Evolutionary conservation across 768 basidiomycete species (phyloP).

Genomic region (Pulveroboletus sp.): DNA sequence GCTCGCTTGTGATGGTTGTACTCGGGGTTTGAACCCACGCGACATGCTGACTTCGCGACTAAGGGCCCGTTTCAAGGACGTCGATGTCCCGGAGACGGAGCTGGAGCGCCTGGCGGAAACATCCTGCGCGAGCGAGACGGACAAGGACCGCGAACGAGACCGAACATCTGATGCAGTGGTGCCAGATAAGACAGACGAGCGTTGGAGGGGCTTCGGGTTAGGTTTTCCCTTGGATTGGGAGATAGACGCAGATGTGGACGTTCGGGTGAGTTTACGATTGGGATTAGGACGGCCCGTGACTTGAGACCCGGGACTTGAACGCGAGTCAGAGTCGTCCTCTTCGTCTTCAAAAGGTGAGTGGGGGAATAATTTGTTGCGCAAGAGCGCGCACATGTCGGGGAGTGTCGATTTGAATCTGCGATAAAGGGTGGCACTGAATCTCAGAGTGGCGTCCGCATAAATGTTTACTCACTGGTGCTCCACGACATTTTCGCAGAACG

Average conservation of each 20-base stretch:
- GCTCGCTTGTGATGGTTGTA: constrained; percentile 11
- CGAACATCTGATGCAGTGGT: constrained; percentile 28
- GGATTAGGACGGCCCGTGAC: neutral
- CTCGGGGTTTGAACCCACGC: constrained; percentile 56
- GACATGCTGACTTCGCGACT: constrained; percentile 79
- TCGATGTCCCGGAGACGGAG: constrained; percentile 32
- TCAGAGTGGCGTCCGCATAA: neutral
- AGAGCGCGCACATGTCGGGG: constrained; percentile 52
- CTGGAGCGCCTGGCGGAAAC: constrained; percentile 37
- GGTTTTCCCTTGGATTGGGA: constrained; percentile 11
- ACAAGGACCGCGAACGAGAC: constrained; percentile 59
- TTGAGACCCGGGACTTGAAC: constrained; percentile 11
- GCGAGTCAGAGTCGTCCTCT: constrained; percentile 18
- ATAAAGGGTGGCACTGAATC: neutral
- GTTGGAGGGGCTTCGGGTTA: constrained; percentile 17
- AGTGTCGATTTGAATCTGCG: constrained; percentile 54
- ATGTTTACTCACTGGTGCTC: constrained; percentile 52
- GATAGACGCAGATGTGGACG: constrained; percentile 8
- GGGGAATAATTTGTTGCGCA: constrained; percentile 67
- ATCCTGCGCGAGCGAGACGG: constrained; percentile 69
- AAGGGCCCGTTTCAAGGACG: constrained; percentile 51
- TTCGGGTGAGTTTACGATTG: constrained; percentile 12
- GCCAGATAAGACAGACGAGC: constrained; percentile 20
- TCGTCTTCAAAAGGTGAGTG: constrained; percentile 58
- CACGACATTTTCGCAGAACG: constrained; percentile 64